A percentile compares a stretch with the other conserved stretches of the same genome.
phyloP scores from a whole-genome alignment of 257 asterid species.

The Anisodus tanguticus region DNA sequence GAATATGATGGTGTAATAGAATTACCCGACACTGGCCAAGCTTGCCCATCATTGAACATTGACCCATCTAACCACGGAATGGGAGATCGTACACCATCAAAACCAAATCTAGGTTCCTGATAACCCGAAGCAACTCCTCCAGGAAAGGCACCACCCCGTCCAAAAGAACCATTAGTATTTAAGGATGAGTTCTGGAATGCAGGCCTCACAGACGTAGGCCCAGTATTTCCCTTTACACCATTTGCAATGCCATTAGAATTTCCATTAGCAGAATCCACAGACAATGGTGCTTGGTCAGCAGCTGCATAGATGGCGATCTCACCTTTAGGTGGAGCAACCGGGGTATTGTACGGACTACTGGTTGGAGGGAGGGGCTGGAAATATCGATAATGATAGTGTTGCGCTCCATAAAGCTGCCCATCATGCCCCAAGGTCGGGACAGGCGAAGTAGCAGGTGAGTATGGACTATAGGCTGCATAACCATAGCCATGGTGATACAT shows the following conservation, averaged over 20 bases:
- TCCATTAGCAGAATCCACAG: constrained; percentile 55
- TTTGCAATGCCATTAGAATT: constrained; percentile 57
- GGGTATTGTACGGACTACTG: constrained; percentile 41
- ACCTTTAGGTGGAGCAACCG: constrained; percentile 53
- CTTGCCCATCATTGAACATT: constrained; percentile 56
- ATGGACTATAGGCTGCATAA: constrained; percentile 64
- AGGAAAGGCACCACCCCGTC: constrained; percentile 48
- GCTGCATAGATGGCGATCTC: constrained; percentile 55
- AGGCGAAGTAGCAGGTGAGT: constrained; percentile 65
- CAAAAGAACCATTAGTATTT: constrained; percentile 49
- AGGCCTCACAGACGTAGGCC: constrained; percentile 36
- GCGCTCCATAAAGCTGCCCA: constrained; percentile 70
- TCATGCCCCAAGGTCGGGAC: constrained; percentile 70
- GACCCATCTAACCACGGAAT: constrained; percentile 62
- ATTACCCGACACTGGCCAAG: constrained; percentile 49
- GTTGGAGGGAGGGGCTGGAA: constrained; percentile 60
- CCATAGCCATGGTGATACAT: constrained; percentile 68
- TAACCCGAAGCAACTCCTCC: constrained; percentile 58
- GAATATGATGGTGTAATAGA: constrained; percentile 49
- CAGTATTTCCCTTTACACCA: constrained; percentile 48
- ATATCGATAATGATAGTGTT: constrained; percentile 74
- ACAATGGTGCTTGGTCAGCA: constrained; percentile 56
- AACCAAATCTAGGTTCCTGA: constrained; percentile 62
- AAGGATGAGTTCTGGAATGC: constrained; percentile 45
- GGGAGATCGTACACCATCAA: constrained; percentile 60